Evolutionary conservation across 169 alveolate species (phyloP).

Genomic region (Amoebophrya sp.): DNA sequence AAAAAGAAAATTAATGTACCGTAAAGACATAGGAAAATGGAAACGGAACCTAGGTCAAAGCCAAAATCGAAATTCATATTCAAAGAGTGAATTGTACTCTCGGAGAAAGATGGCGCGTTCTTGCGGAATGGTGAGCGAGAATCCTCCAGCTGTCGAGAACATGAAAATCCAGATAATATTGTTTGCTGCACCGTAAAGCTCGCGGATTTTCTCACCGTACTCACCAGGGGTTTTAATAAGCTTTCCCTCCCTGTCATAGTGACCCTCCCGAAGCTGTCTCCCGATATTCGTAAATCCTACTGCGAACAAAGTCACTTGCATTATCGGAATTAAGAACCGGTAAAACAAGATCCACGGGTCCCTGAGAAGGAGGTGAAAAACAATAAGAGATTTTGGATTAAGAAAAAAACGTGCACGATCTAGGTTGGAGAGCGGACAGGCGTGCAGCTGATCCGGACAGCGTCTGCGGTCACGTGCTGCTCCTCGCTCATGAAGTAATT

Average conservation of each 20-base stretch:
- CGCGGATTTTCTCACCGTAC: background rate
- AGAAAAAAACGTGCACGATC: no score
- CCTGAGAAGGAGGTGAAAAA: no score
- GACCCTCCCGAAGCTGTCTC: background rate
- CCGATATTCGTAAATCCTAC: background rate
- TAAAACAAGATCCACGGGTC: background rate
- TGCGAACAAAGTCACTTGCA: background rate
- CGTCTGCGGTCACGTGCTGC: no score
- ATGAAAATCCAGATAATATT: background rate
- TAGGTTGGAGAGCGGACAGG: no score
- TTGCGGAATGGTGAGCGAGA: constrained; percentile 1
- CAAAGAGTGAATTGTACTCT: no score
- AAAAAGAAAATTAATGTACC: no score
- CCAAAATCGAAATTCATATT: no score
- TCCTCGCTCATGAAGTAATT: no score
- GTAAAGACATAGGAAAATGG: no score
- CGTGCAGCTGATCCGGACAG: no score
- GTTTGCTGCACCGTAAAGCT: background rate
- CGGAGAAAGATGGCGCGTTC: constrained; percentile 33
- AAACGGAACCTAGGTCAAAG: no score
- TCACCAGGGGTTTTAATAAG: background rate
- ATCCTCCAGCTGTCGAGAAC: background rate
- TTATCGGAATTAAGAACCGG: background rate
- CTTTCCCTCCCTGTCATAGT: background rate
- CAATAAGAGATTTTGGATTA: no score